Percentiles rank a stretch among this genome's conserved stretches.
These are phyloP conservation scores for Pseudonectria foliicola DNA, from an alignment of 2,329 filamentous ascomycete genomes.

Conservation along the genomic window DNA sequence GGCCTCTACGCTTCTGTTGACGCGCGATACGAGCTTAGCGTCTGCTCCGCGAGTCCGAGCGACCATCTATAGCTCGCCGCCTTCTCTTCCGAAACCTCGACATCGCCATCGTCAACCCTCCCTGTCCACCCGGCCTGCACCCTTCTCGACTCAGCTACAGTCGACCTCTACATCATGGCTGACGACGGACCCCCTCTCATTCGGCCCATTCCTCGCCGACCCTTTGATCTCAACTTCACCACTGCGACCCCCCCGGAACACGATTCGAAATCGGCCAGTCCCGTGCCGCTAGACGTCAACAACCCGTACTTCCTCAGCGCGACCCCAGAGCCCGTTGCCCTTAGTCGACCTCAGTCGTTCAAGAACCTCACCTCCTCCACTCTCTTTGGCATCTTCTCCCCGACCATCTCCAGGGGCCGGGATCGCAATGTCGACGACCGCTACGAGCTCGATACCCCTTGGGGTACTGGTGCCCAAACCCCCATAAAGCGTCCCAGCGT, in stretches of 20 bases:
- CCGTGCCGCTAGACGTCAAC: slow-evolving; percentile 20
- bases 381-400: slow-evolving; percentile 83
- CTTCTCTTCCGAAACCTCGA: too few species aligned
- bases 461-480: slow-evolving; percentile 70
- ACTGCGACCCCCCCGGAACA: slow-evolving; percentile 38
- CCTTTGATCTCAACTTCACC: slow-evolving; percentile 55
- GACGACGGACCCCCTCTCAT: slow-evolving; percentile 48
- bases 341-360: slow-evolving; percentile 68
- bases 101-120: slow-evolving; percentile 16
- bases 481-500: slow-evolving; percentile 42
- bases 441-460: slow-evolving; percentile 62
- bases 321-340: slow-evolving; percentile 29
- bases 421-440: slow-evolving; percentile 33
- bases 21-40: too few species aligned
- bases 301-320: slow-evolving; percentile 33
- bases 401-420: slow-evolving; percentile 50
- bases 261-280: slow-evolving; percentile 14
- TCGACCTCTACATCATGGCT: slow-evolving; percentile 23
- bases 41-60: too few species aligned
- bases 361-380: slow-evolving; percentile 85
- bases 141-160: background rate
- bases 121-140: background rate
- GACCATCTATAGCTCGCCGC: too few species aligned
- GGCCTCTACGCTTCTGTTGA: too few species aligned
- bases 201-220: slow-evolving; percentile 64